Percentiles rank a stretch among this genome's conserved stretches.
Evolutionary conservation across 495 filamentous ascomycete species (phyloP).

Genomic region (Ascobolus immersus): DNA sequence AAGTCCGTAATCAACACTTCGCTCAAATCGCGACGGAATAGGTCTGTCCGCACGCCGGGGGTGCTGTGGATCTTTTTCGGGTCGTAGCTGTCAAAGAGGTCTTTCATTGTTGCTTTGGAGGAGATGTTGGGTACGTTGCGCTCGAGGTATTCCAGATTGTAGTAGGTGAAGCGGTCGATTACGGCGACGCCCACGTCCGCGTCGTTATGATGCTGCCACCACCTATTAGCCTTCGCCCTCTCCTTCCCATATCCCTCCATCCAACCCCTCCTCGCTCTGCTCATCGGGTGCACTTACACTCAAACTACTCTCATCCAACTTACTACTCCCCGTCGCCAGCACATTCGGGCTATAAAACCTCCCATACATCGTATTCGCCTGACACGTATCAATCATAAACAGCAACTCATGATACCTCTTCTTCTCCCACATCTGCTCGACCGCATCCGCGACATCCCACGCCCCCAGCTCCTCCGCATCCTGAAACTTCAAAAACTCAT

Average conservation of each 20-base stretch:
- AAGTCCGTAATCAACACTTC: constrained; percentile 58
- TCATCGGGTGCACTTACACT: constrained; percentile 19
- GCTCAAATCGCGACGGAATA: constrained; percentile 42
- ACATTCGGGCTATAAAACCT: constrained; percentile 95
- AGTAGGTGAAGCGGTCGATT: constrained; percentile 96
- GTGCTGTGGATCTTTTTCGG: constrained; percentile 79
- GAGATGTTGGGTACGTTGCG: constrained; percentile 50
- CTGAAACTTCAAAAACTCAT: constrained; percentile 95
- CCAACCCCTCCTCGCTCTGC: neutral
- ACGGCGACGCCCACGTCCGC: constrained; percentile 94
- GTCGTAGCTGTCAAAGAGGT: constrained; percentile 88
- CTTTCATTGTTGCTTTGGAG: constrained; percentile 65
- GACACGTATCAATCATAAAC: constrained; percentile 99
- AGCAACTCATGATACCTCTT: constrained; percentile 86
- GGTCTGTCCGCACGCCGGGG: constrained; percentile 78
- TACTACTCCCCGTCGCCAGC: constrained; percentile 78
- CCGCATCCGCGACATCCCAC: constrained; percentile 88
- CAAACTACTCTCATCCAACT: constrained; percentile 82
- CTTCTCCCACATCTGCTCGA: constrained; percentile 99
- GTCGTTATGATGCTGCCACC: constrained; percentile 54
- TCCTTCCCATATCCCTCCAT: too few species aligned
- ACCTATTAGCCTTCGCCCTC: too few species aligned
- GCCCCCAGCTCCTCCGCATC: constrained; percentile 92
- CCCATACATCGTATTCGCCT: constrained; percentile 96
- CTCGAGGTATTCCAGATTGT: constrained; percentile 91